These are phyloP conservation scores for Diaporthe australafricana DNA, from an alignment of 2,329 filamentous ascomycete genomes.

Conservation along the genomic window DNA sequence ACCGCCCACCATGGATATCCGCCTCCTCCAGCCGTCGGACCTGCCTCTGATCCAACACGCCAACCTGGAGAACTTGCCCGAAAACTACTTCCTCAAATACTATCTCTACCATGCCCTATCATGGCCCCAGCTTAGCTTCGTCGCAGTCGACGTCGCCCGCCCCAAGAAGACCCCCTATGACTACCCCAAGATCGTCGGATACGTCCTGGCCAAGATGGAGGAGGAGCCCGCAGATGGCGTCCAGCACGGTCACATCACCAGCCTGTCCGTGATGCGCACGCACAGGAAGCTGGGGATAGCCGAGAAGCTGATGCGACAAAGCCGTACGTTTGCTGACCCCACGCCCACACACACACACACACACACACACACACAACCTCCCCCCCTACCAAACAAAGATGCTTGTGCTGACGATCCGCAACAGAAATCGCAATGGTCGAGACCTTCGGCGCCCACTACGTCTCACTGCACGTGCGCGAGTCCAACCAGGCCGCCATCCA, in stretches of 20 bases:
- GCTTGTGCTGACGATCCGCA: constrained; percentile 7
- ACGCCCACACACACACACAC: too few species aligned
- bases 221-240: constrained; percentile 94
- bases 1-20: constrained; percentile 81
- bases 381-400: too few species aligned
- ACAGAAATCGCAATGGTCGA: constrained; percentile 96
- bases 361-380: not conserved
- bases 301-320: constrained; percentile 97
- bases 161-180: constrained; percentile 83
- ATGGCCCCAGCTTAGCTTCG: constrained; percentile 97
- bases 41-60: constrained; percentile 95
- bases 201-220: constrained; percentile 99
- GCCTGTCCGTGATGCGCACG: constrained; percentile 94
- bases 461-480: constrained; percentile 94
- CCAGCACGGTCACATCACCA: constrained; percentile 96
- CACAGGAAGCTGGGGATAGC: constrained; percentile 91
- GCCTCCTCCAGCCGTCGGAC: constrained; percentile 83
- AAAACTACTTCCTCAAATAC: constrained; percentile 99
- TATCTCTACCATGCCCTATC: constrained; percentile 99
- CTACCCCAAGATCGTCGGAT: constrained; percentile 97
- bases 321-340: constrained; percentile 70
- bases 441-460: constrained; percentile 90
- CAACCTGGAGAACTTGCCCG: constrained; percentile 98
- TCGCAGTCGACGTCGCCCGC: constrained; percentile 90
- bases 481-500: constrained; percentile 92